Conservation (phyloP, 148 eudicot species). For the Rhododendron mucronatum region DNA sequence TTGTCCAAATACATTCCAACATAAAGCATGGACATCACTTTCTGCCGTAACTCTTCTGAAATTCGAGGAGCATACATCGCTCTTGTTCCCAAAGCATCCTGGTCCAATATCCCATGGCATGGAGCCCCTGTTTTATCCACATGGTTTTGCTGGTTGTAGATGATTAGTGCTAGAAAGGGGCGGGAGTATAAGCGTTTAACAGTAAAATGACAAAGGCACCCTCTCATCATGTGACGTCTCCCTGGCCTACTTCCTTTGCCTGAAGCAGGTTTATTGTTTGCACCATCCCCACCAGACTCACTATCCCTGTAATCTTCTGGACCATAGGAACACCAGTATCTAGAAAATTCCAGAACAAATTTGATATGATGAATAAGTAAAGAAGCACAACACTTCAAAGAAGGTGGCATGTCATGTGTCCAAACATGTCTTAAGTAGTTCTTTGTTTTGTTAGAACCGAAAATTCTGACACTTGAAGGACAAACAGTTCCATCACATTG, state of each 20-base stretch:
- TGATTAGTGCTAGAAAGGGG: slow-evolving; percentile 27
- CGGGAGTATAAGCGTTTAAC: slow-evolving; percentile 33
- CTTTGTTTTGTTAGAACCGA: not conserved
- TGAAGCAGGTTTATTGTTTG: slow-evolving; percentile 24
- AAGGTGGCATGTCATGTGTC: not conserved
- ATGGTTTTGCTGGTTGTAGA: slow-evolving; percentile 31
- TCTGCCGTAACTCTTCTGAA: slow-evolving; percentile 28
- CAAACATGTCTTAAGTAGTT: not conserved
- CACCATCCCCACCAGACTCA: slow-evolving; percentile 18
- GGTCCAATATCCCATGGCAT: slow-evolving; percentile 30
- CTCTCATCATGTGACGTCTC: slow-evolving; percentile 36
- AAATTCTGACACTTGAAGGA: not conserved
- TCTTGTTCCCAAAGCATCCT: slow-evolving; percentile 33
- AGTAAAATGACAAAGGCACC: slow-evolving; percentile 33
- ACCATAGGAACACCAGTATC: slow-evolving; percentile 39
- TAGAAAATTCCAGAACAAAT: slow-evolving; percentile 4
- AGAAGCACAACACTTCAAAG: not conserved
- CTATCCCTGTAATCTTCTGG: slow-evolving; percentile 30
- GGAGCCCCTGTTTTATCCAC: slow-evolving; percentile 28
- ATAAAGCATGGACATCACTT: slow-evolving; percentile 32
- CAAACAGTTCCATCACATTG: not conserved
- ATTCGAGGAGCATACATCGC: slow-evolving; percentile 39
- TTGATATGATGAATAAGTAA: not conserved
- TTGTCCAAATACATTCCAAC: slow-evolving; percentile 27
- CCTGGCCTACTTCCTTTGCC: slow-evolving; percentile 36